Percentiles rank a stretch among this genome's conserved stretches.
These are phyloP conservation scores for Cryptococcus sp. DNA, from an alignment of 1,284 basidiomycete species.

Conservation along the genomic window DNA sequence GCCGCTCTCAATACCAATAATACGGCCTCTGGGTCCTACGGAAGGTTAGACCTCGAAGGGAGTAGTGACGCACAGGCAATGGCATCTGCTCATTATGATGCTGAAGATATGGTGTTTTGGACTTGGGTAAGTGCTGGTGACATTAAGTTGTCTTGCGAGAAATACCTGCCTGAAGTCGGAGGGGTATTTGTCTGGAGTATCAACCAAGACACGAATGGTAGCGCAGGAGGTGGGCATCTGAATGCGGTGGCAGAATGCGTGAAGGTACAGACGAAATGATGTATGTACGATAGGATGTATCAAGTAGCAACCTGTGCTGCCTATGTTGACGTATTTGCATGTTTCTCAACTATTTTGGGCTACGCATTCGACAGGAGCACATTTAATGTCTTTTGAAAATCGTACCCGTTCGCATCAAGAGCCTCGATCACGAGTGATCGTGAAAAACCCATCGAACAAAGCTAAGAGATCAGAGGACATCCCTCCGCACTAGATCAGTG, in stretches of 20 bases:
- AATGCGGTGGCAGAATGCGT: slow-evolving; percentile 10
- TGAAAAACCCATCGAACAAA: slow-evolving; percentile 47
- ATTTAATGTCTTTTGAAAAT: slow-evolving; percentile 47
- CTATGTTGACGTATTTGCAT: not conserved
- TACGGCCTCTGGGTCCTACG: not conserved
- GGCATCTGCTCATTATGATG: slow-evolving; percentile 5
- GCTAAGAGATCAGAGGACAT: slow-evolving; percentile 14
- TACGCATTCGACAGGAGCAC: slow-evolving; percentile 27
- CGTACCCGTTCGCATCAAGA: slow-evolving; percentile 46
- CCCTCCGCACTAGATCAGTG: not conserved
- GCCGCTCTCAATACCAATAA: slow-evolving; percentile 5
- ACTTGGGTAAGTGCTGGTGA: slow-evolving; percentile 21
- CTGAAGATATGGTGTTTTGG: slow-evolving; percentile 15
- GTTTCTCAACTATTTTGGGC: no score
- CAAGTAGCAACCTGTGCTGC: not conserved
- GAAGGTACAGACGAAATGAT: not conserved
- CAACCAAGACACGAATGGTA: slow-evolving; percentile 15
- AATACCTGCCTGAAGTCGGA: slow-evolving; percentile 13
- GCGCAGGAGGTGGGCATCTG: slow-evolving; percentile 12
- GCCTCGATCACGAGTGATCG: slow-evolving; percentile 41
- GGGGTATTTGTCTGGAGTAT: slow-evolving; percentile 25
- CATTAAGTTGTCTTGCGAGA: slow-evolving; percentile 15
- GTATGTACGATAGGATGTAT: not conserved
- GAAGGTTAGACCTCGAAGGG: not conserved
- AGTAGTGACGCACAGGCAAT: not conserved